phyloP scores from a whole-genome alignment of 139 green algal species.

The Tetraselmis striata region DNA sequence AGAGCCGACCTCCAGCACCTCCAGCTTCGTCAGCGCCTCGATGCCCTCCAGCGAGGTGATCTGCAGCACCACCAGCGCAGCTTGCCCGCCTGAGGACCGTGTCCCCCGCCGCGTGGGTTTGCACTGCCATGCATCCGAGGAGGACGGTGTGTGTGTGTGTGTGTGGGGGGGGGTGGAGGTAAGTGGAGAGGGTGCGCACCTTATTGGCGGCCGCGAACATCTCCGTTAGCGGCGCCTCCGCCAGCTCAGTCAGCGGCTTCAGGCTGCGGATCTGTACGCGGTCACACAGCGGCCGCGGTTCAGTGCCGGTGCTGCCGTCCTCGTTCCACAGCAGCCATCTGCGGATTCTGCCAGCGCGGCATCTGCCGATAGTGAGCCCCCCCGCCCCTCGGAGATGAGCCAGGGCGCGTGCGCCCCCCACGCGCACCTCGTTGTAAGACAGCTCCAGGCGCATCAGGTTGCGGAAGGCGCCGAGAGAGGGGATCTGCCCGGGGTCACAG shows the following conservation, averaged over 20 bases:
- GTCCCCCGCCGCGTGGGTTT: too few relatives aligned
- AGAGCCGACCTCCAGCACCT: slow-evolving; percentile 81
- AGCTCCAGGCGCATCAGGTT: slow-evolving; percentile 63
- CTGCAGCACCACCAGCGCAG: not conserved
- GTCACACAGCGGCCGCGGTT: not conserved
- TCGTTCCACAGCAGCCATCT: too few relatives aligned
- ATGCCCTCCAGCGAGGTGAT: slow-evolving; percentile 31
- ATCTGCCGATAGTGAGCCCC: too few relatives aligned
- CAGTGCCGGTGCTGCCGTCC: not conserved
- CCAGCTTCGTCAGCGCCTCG: slow-evolving; percentile 44
- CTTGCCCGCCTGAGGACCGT: not conserved
- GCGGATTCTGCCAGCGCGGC: too few relatives aligned
- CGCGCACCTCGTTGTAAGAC: slow-evolving; percentile 74
- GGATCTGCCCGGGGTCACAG: slow-evolving; percentile 66
- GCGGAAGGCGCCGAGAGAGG: slow-evolving; percentile 44
- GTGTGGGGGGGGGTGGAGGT: too few relatives aligned
- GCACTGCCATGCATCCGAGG: too few relatives aligned
- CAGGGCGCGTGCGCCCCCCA: not conserved
- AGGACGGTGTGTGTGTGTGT: too few relatives aligned
- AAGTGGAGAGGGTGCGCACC: slow-evolving; percentile 22
- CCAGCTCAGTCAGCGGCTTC: slow-evolving; percentile 38
- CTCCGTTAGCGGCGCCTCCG: slow-evolving; percentile 42
- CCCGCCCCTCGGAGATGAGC: too few relatives aligned
- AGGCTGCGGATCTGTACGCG: slow-evolving; percentile 70
- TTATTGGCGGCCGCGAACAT: slow-evolving; percentile 87